phyloP scores from a whole-genome alignment of 345 rosid genomes.

The Bruguiera gymnorhiza region DNA sequence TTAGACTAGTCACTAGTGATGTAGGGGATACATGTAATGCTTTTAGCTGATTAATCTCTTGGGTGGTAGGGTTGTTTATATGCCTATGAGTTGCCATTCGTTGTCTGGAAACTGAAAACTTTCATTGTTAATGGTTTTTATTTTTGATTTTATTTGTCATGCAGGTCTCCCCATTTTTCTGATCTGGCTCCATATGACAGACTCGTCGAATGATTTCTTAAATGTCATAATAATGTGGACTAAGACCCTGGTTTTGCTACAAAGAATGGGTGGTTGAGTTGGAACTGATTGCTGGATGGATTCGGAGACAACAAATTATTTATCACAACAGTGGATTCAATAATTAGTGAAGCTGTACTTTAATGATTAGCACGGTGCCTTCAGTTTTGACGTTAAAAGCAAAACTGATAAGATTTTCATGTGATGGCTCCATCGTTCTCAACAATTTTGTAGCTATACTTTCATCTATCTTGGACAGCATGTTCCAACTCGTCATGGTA shows the following conservation, averaged over 20 bases:
- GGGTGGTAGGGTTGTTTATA: background rate
- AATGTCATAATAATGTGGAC: background rate
- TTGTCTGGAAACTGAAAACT: background rate
- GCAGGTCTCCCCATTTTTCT: constrained; percentile 7
- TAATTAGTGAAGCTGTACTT: constrained; percentile 20
- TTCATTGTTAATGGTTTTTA: background rate
- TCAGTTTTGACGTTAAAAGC: constrained; percentile 8
- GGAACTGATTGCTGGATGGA: background rate
- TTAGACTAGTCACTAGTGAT: background rate
- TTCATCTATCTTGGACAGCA: too few relatives aligned
- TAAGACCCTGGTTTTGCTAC: background rate
- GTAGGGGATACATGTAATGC: background rate
- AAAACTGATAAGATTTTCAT: background rate
- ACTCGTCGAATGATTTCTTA: background rate
- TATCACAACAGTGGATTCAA: constrained; percentile 10
- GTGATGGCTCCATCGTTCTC: background rate
- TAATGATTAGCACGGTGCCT: constrained; percentile 3
- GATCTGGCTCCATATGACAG: background rate
- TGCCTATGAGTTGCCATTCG: background rate
- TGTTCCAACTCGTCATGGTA: too few relatives aligned
- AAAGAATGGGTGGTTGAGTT: constrained; percentile 2
- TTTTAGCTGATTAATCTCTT: background rate
- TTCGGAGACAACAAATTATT: constrained; percentile 8
- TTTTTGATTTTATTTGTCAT: background rate
- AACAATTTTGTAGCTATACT: constrained; percentile 1